Evolutionary conservation across 768 basidiomycete species (phyloP), one percentile per base, ranked within the genome.

Genomic region (Tricholoma bakamatsutake): DNA sequence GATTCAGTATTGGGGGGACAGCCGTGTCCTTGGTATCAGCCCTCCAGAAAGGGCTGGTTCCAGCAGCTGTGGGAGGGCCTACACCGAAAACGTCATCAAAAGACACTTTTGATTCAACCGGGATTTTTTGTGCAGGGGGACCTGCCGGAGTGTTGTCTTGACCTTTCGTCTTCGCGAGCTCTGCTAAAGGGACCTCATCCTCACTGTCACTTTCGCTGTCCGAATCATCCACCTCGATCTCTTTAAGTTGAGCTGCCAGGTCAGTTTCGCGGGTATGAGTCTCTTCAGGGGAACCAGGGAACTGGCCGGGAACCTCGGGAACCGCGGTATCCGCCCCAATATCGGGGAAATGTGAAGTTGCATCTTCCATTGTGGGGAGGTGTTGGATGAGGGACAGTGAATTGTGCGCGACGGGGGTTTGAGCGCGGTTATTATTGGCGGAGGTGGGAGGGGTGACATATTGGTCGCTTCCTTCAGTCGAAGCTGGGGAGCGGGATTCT

Each of bases 391-490:
- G 50, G 34, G 56, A 54, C 4, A 57, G 50, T 17, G 59, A 57
- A 40, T 57, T 65, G n/a, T 48, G 57, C 30, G 58, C 50, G n/a
- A 50, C 53, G n/a, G 65, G 59, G 27, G 60, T 66, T 46, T 59
- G 50, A 10, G 64, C 57, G 3, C 30, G 55, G 6, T 52, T 52
- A 17, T 55, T 53, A 7, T 63, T 62, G 1, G 74, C 72, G 37
- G 80, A 76, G 11, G 78, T 76, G 0, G 80, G 82, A 28, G 86
- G 84, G 0, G 85, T 88, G 49, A 76, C 71, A 61, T 89, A 89
- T 13, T 76, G 61, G 31, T 88, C 85, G 37, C 71, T 79, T 30
- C 79, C 79, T 7, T 69, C 71, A 54, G 69, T 65, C 12, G 74
- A 58, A 35, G 60, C 62, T 3, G 64, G 50, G 2, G 67, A 61